These are phyloP conservation scores for Periconia sp. DNA, from an alignment of 2,329 filamentous ascomycete genomes.

Conservation along the genomic window DNA sequence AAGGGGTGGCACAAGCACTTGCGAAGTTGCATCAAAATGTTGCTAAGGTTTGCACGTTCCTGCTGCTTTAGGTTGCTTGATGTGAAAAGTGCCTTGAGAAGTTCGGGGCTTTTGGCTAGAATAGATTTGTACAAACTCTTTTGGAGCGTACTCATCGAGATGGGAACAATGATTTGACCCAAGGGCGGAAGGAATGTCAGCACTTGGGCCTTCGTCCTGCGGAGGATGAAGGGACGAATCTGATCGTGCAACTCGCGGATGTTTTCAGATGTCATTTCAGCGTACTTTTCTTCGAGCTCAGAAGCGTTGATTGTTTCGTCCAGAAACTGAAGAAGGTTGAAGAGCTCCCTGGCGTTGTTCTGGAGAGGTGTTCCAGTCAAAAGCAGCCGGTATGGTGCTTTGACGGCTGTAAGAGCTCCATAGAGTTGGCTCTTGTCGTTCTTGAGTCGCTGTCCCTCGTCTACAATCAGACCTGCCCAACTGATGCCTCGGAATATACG, in stretches of 20 bases:
- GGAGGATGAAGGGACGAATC: slow-evolving; percentile 72
- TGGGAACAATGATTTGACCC: slow-evolving; percentile 90
- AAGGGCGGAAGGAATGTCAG: slow-evolving; percentile 90
- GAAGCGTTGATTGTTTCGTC: slow-evolving; percentile 72
- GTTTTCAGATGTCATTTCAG: slow-evolving; percentile 79
- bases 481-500: slow-evolving; percentile 68
- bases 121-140: slow-evolving; percentile 95
- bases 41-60: slow-evolving; percentile 82
- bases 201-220: slow-evolving; percentile 86
- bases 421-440: slow-evolving; percentile 88
- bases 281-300: slow-evolving; percentile 72
- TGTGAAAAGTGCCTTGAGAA: slow-evolving; percentile 85
- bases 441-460: slow-evolving; percentile 94
- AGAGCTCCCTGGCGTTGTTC: slow-evolving; percentile 92
- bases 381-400: slow-evolving; percentile 79
- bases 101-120: slow-evolving; percentile 82
- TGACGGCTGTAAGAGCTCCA: slow-evolving; percentile 69
- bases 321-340: slow-evolving; percentile 95
- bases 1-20: slow-evolving; percentile 97
- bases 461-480: slow-evolving; percentile 88
- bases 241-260: slow-evolving; percentile 78
- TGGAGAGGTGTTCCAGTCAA: slow-evolving; percentile 89
- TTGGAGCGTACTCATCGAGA: slow-evolving; percentile 93
- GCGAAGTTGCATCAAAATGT: slow-evolving; percentile 91
- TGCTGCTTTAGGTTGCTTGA: slow-evolving; percentile 63